These are phyloP conservation scores for Sclerotinia nivalis DNA, from an alignment of 2,329 filamentous ascomycete species.

Conservation along the genomic window DNA sequence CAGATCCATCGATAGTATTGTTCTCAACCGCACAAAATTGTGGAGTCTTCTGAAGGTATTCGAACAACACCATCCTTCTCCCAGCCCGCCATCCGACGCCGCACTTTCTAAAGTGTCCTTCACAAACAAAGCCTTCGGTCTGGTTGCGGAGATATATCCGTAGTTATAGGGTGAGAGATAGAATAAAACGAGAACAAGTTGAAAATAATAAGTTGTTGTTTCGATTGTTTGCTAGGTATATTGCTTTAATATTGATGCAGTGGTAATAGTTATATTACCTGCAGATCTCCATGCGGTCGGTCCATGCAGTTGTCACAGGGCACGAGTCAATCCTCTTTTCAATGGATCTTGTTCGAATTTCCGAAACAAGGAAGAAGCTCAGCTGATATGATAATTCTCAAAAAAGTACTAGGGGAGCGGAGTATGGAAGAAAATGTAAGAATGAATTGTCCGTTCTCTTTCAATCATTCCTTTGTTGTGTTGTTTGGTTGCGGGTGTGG, in stretches of 20 bases:
- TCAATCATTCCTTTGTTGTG: constrained; percentile 12
- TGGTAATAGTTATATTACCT: not conserved
- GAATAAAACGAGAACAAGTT: not conserved
- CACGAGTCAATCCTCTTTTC: constrained; percentile 10
- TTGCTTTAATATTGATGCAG: not conserved
- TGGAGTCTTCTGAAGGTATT: constrained; percentile 33
- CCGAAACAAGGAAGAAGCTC: constrained; percentile 11
- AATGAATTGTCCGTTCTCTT: not conserved
- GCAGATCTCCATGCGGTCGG: not conserved
- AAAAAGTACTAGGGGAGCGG: not conserved
- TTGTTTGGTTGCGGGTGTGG: constrained; percentile 10
- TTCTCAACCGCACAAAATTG: constrained; percentile 31
- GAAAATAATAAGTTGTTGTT: not conserved
- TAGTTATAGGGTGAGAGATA: not conserved
- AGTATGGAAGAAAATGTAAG: not conserved
- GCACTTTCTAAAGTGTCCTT: not conserved
- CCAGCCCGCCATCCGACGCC: constrained; percentile 19
- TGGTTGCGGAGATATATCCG: constrained; percentile 1
- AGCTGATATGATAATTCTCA: constrained; percentile 5
- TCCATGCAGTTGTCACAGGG: not conserved
- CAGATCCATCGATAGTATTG: constrained; percentile 16
- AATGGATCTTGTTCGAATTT: not conserved
- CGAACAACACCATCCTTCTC: constrained; percentile 37
- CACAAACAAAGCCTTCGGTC: not conserved
- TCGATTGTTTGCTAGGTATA: not conserved